Evolutionary conservation across 768 basidiomycete genomes (phyloP), one percentile per base, ranked within the genome.

Genomic region (Suillus subaureus): DNA sequence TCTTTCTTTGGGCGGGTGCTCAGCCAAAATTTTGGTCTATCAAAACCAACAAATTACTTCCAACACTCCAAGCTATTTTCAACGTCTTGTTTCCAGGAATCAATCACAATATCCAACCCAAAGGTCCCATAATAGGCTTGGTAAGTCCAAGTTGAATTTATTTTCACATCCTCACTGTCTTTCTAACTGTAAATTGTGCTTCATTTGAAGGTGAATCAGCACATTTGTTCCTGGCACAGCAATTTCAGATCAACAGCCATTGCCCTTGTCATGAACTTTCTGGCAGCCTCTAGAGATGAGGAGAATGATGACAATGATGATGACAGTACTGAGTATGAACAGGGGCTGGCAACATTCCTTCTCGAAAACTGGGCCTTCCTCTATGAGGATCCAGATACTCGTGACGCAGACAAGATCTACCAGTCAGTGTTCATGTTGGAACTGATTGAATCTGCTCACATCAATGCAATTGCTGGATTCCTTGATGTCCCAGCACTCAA

Each of bases 1-100:
- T 61, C 2, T 60, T 64, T 40, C 58, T 65, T 2, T 68, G 67
- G 67, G 56, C 49, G 2, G 58, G 65, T 21, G n/a, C 43, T 28
- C 67, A 68, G 57, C 55, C 55, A 4, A 63, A 63, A 5, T n/a
- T 66, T n/a, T 68, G 67, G 67, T 33, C 23, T 15, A 60, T 68
- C 3, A 35, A 64, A 9, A 21, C 62, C 4, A 33, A 66, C 8
- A n/a, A 51, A 9, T 56, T 68, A 8, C 16, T 33, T 21, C 43
- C 13, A 3, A 52, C 63, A 11, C 35, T 67, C 23, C 66, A 67
- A 51, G 11, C 45, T 4, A 57, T 67, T 16, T 67, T 64, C 6
- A 28, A 68, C 15, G 6, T 35, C 6, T 3, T 60, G 1, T 68
- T 61, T 64, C 67, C 67, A n/a, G 28, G 58, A 12, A 15, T 63